Evolutionary conservation across 371 early-diverging fungal genomes (phyloP).

Genomic region (Syncephalis fuscata): DNA sequence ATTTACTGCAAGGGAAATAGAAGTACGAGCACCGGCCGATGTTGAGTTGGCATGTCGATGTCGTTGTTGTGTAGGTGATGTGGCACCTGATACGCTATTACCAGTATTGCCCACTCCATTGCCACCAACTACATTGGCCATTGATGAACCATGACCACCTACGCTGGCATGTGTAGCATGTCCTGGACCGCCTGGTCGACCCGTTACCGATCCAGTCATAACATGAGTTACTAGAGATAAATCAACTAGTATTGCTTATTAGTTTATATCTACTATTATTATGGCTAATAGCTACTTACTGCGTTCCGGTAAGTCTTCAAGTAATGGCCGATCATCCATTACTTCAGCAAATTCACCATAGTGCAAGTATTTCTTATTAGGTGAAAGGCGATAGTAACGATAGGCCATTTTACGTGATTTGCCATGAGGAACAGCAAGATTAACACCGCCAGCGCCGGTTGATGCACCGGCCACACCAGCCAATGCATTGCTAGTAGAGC

Average conservation of each 20-base stretch:
- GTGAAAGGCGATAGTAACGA: conserved; percentile 42
- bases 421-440: too few species aligned
- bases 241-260: conserved; percentile 28
- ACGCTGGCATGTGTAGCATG: too few species aligned
- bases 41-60: neutral
- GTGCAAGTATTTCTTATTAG: conserved; percentile 36
- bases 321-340: conserved; percentile 7
- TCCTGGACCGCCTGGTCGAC: neutral
- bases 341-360: conserved; percentile 50
- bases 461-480: too few species aligned
- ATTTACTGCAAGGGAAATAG: neutral
- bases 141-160: too few species aligned
- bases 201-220: conserved; percentile 17
- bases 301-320: conserved; percentile 17
- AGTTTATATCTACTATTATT: conserved; percentile 5
- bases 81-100: too few species aligned
- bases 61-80: neutral
- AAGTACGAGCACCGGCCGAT: conserved; percentile 1
- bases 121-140: too few species aligned
- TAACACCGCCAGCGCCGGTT: too few species aligned
- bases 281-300: conserved; percentile 12
- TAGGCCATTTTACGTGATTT: neutral
- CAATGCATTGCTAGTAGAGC: too few species aligned
- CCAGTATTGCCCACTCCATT: too few species aligned
- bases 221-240: conserved; percentile 31